These are phyloP conservation scores for Vinca minor DNA, from an alignment of 257 asterid genomes.

Conservation along the genomic window DNA sequence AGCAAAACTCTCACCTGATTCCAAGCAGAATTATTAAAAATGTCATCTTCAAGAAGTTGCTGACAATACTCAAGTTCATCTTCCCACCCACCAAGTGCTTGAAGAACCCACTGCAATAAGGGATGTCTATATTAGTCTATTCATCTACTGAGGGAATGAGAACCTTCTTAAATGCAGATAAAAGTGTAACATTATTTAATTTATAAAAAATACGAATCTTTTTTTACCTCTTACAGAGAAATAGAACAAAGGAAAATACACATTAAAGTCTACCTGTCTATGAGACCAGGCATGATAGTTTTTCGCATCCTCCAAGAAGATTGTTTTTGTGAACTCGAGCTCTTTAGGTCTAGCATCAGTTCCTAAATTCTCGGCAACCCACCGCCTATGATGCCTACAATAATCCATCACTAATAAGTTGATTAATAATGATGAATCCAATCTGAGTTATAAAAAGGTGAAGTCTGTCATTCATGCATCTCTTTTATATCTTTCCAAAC, in stretches of 20 bases:
- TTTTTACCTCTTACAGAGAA: neutral
- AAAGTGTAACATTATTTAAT: neutral
- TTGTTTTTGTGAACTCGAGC: conserved; percentile 63
- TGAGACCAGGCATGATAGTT: conserved; percentile 98
- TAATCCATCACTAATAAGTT: conserved; percentile 2
- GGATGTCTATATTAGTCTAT: conserved; percentile 10
- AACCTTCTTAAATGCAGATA: neutral
- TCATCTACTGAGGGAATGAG: conserved; percentile 4
- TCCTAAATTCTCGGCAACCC: conserved; percentile 93
- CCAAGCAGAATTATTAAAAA: conserved; percentile 96
- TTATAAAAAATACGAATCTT: neutral
- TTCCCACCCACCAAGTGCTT: conserved; percentile 94
- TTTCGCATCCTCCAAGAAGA: conserved; percentile 72
- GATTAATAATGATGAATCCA: neutral
- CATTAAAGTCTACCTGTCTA: conserved; percentile 25
- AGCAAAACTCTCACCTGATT: no score
- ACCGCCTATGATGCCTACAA: conserved; percentile 92
- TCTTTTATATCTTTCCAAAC: neutral
- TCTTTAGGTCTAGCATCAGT: conserved; percentile 38
- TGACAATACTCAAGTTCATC: conserved; percentile 80
- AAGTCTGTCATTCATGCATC: neutral
- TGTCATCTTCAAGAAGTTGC: conserved; percentile 65
- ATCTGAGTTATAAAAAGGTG: neutral
- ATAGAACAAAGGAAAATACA: neutral
- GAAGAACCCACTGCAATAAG: conserved; percentile 86